A percentile compares a stretch with the other conserved stretches of the same genome.
Evolutionary conservation across 371 early-diverging fungal species (phyloP).

Genomic region (Sanchytrium tribonematis): DNA sequence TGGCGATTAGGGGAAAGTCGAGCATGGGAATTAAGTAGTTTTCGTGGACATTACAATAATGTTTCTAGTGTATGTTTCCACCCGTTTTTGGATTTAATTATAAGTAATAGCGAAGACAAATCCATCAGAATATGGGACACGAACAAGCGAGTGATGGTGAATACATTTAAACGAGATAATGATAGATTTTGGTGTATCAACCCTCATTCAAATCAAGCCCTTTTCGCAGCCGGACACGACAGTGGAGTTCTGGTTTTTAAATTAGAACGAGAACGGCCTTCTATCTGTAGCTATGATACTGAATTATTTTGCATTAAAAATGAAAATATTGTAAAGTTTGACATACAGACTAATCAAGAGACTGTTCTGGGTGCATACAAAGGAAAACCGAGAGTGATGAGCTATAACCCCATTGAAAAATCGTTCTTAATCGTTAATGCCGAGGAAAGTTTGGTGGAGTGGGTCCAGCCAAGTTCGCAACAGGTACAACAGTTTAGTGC

Average conservation of each 20-base stretch:
- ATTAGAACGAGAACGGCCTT: constrained; percentile 77
- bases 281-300: constrained; percentile 45
- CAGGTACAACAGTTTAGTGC: constrained; percentile 23
- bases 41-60: constrained; percentile 92
- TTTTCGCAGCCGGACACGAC: constrained; percentile 93
- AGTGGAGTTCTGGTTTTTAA: constrained; percentile 88
- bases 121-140: constrained; percentile 88
- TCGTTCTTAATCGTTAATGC: constrained; percentile 41
- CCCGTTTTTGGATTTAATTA: constrained; percentile 63
- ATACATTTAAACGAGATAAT: constrained; percentile 74
- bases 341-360: constrained; percentile 30
- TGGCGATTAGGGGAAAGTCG: constrained; percentile 89
- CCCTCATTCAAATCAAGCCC: constrained; percentile 69
- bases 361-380: background rate
- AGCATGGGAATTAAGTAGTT: constrained; percentile 93
- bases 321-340: constrained; percentile 44
- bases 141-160: constrained; percentile 56
- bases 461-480: background rate
- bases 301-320: constrained; percentile 55
- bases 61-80: constrained; percentile 78
- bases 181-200: constrained; percentile 93
- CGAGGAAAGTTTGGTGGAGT: background rate
- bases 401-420: constrained; percentile 79
- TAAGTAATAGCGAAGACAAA: constrained; percentile 87
- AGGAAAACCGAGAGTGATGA: constrained; percentile 29